phyloP scores from a whole-genome alignment of 345 rosid species.

The Salix udensis region DNA sequence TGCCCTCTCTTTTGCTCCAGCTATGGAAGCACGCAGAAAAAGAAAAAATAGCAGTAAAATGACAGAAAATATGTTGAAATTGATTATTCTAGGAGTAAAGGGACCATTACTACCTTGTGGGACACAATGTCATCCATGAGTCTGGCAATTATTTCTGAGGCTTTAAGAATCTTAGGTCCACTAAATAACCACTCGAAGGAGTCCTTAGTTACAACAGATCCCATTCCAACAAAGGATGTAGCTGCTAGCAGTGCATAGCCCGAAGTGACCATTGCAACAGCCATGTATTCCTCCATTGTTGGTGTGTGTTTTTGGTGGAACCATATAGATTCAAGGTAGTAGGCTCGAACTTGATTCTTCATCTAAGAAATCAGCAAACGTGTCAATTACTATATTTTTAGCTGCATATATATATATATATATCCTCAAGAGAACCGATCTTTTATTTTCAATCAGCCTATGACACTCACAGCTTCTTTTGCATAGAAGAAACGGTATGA shows the following conservation, averaged over 20 bases:
- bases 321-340: constrained; percentile 4
- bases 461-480: constrained; percentile 5
- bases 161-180: constrained; percentile 3
- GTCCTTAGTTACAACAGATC: neutral
- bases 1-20: constrained; percentile 24
- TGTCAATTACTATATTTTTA: too few species aligned
- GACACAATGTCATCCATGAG: constrained; percentile 17
- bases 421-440: too few species aligned
- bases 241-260: neutral
- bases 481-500: neutral
- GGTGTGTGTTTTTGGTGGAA: neutral
- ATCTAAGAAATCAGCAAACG: neutral
- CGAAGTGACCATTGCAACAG: neutral
- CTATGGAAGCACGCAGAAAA: neutral
- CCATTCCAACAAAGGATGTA: constrained; percentile 13
- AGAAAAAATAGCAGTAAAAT: too few species aligned
- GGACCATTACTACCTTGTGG: neutral
- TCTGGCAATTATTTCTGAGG: neutral
- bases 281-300: constrained; percentile 13
- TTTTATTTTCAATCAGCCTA: too few species aligned
- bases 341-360: neutral
- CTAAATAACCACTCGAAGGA: constrained; percentile 13
- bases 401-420: too few species aligned
- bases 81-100: too few species aligned
- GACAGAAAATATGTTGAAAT: too few species aligned